These are phyloP conservation scores for Globisporangium polare DNA, from an alignment of 352 stramenopile species.

Conservation along the genomic window DNA sequence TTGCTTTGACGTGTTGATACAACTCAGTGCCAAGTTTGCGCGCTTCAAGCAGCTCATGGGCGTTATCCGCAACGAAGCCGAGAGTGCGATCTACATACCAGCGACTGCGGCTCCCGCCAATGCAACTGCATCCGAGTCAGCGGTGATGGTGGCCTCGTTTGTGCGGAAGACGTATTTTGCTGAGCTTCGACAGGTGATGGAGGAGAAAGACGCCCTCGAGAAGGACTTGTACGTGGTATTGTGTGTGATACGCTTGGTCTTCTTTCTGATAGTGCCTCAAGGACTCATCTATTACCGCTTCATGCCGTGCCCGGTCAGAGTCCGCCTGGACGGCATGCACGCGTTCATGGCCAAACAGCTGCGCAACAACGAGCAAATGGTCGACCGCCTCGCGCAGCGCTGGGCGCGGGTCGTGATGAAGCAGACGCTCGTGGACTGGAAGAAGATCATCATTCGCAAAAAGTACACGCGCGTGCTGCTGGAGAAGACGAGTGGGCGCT, in stretches of 20 bases:
- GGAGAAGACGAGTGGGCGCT: slow-evolving; percentile 48
- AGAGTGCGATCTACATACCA: slow-evolving; percentile 38
- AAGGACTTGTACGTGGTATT: slow-evolving; percentile 25
- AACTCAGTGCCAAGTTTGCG: slow-evolving; percentile 39
- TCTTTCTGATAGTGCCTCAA: too few species aligned
- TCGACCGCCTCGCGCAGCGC: slow-evolving; percentile 49
- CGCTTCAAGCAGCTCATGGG: slow-evolving; percentile 44
- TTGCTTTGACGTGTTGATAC: slow-evolving; percentile 45
- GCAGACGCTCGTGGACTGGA: slow-evolving; percentile 65
- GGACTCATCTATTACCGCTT: too few species aligned
- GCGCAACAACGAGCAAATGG: slow-evolving; percentile 56
- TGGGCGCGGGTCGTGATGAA: slow-evolving; percentile 47
- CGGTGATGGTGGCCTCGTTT: slow-evolving; percentile 21
- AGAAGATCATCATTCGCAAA: slow-evolving; percentile 65
- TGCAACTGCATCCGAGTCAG: not conserved
- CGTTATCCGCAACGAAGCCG: slow-evolving; percentile 31
- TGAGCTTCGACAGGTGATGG: slow-evolving; percentile 40
- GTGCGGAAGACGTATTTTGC: slow-evolving; percentile 47
- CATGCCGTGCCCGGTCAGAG: not conserved
- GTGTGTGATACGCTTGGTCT: not conserved
- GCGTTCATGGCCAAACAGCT: slow-evolving; percentile 53
- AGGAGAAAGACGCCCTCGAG: slow-evolving; percentile 34
- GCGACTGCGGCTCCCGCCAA: too few species aligned
- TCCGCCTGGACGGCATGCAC: slow-evolving; percentile 37
- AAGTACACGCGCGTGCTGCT: slow-evolving; percentile 71